Percentiles rank a stretch among this genome's conserved stretches.
Conservation (phyloP, 768 basidiomycete genomes). For the Pseudohyphozyma bogoriensis region DNA sequence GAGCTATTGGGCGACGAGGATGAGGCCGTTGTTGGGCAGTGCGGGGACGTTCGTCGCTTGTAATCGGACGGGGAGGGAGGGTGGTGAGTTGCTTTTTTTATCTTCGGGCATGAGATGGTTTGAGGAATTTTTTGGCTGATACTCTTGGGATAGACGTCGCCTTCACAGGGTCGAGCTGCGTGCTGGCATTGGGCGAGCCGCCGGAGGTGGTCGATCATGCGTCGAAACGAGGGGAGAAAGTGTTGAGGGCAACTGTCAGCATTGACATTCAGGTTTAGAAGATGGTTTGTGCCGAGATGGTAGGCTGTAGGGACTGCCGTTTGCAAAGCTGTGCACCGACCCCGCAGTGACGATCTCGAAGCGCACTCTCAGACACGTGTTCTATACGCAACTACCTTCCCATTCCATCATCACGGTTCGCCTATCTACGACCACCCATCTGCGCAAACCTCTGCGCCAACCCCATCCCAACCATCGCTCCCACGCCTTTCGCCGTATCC, state of each 20-base stretch:
- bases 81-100: slow-evolving; percentile 6
- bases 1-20: slow-evolving; percentile 25
- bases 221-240: slow-evolving; percentile 17
- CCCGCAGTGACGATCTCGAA: no score
- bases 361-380: no score
- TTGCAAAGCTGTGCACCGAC: no score
- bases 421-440: no score
- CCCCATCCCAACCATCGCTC: not conserved
- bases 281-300: no score
- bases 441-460: not conserved
- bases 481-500: not conserved
- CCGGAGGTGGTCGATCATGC: slow-evolving; percentile 19
- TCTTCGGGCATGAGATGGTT: no score
- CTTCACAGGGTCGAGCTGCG: slow-evolving; percentile 31
- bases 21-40: slow-evolving; percentile 20
- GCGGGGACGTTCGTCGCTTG: slow-evolving; percentile 20
- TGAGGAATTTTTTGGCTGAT: not conserved
- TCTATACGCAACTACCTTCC: no score
- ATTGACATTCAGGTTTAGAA: no score
- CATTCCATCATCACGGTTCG: no score
- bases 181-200: slow-evolving; percentile 9
- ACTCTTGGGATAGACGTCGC: not conserved
- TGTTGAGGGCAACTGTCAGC: no score
- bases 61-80: slow-evolving; percentile 30
- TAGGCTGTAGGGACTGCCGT: no score